A percentile compares a stretch with the other conserved stretches of the same genome.
Conservation (phyloP, 1,139 yeast genomes). For the Chernovozyma aurita region DNA sequence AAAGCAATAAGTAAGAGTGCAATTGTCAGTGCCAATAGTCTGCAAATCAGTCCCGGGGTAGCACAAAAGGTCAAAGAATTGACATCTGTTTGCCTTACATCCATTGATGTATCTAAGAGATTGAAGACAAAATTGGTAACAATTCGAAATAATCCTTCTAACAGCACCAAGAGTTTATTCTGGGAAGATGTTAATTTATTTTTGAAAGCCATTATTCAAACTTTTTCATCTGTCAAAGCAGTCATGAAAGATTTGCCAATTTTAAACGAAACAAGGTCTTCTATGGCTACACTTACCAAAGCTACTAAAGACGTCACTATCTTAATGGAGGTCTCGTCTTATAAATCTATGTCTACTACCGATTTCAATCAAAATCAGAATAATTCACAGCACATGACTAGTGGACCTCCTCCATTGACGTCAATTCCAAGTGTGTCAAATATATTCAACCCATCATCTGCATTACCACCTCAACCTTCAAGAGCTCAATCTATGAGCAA, state of each 20-base stretch:
- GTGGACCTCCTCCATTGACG: conserved; percentile 21
- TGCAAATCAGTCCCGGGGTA: conserved; percentile 34
- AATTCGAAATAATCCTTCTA: conserved; percentile 47
- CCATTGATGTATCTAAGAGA: conserved; percentile 75
- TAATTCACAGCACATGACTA: conserved; percentile 1
- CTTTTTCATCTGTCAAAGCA: conserved; percentile 76
- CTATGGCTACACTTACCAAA: conserved; percentile 76
- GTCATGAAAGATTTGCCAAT: conserved; percentile 80
- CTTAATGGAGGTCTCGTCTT: conserved; percentile 56
- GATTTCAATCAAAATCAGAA: conserved; percentile 11
- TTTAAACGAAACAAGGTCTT: conserved; percentile 73
- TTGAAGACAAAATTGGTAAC: conserved; percentile 55
- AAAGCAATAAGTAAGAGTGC: conserved; percentile 75
- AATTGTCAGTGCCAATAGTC: conserved; percentile 35
- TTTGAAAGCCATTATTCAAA: conserved; percentile 76
- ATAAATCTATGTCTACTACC: conserved; percentile 29
- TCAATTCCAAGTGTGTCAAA: conserved; percentile 32
- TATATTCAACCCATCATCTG: conserved; percentile 30
- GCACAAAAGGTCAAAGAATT: conserved; percentile 72
- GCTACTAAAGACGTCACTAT: conserved; percentile 89
- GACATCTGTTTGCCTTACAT: conserved; percentile 70
- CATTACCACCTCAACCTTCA: conserved; percentile 22
- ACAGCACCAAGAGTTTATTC: conserved; percentile 58
- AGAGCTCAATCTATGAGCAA: conserved; percentile 15
- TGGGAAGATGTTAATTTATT: conserved; percentile 88